A percentile compares a stretch with the other conserved stretches of the same genome.
These are phyloP conservation scores for Glonium stellatum DNA, from an alignment of 495 filamentous ascomycete genomes.

Conservation along the genomic window DNA sequence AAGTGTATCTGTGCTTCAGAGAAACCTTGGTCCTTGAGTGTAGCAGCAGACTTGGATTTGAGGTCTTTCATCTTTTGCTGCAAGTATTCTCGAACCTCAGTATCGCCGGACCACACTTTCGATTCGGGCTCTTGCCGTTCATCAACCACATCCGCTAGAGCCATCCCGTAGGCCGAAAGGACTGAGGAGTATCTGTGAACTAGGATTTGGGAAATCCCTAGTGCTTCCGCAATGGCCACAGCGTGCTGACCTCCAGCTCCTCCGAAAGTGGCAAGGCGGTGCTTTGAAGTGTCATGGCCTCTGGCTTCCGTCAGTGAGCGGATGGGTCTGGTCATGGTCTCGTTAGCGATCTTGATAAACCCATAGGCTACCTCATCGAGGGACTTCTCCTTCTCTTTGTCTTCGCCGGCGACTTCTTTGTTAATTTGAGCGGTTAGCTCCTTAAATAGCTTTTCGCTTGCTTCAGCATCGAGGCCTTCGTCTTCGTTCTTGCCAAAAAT, in stretches of 20 bases:
- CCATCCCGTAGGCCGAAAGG: slow-evolving; percentile 94
- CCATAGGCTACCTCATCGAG: slow-evolving; percentile 85
- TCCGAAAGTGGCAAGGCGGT: slow-evolving; percentile 85
- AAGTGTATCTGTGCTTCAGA: slow-evolving; percentile 63
- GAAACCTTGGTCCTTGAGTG: slow-evolving; percentile 69
- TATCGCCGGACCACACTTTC: slow-evolving; percentile 61
- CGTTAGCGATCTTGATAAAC: slow-evolving; percentile 90
- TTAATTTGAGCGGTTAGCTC: slow-evolving; percentile 77
- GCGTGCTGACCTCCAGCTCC: slow-evolving; percentile 96
- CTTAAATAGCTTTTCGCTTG: slow-evolving; percentile 67
- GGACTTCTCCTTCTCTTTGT: slow-evolving; percentile 63
- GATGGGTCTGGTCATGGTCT: slow-evolving; percentile 92
- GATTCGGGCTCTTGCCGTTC: slow-evolving; percentile 89
- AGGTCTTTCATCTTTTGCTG: slow-evolving; percentile 52
- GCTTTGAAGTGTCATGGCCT: slow-evolving; percentile 84
- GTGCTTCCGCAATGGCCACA: slow-evolving; percentile 82
- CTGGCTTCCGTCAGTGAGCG: slow-evolving; percentile 87
- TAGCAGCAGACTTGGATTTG: slow-evolving; percentile 58
- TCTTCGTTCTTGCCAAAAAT: slow-evolving; percentile 93
- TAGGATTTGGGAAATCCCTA: slow-evolving; percentile 81
- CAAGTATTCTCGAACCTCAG: slow-evolving; percentile 36
- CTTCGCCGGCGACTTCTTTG: slow-evolving; percentile 42
- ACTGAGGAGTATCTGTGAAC: slow-evolving; percentile 92
- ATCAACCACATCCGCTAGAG: slow-evolving; percentile 87
- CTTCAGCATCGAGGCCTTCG: slow-evolving; percentile 72